A percentile compares a stretch with the other conserved stretches of the same genome.
These are phyloP conservation scores for Phytophthora idaei DNA, from an alignment of 352 stramenopile genomes.

Conservation along the genomic window DNA sequence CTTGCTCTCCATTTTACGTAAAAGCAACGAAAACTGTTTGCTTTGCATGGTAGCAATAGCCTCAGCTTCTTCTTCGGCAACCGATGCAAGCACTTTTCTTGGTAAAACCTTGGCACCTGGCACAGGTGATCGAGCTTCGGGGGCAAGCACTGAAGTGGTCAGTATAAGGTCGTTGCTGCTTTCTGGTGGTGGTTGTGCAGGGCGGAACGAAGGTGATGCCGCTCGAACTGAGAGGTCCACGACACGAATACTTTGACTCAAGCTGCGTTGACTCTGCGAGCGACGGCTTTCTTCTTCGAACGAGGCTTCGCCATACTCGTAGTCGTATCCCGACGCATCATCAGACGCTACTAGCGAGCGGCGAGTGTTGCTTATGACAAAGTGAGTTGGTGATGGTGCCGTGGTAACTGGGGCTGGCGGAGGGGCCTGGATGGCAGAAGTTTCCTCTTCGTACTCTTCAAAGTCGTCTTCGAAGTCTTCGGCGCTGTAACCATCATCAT, in stretches of 20 bases:
- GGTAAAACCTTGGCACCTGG: conserved; percentile 55
- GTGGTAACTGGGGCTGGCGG: conserved; percentile 6
- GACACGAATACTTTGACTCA: conserved; percentile 46
- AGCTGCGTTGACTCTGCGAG: conserved; percentile 41
- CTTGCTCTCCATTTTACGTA: conserved; percentile 81
- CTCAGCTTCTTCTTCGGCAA: conserved; percentile 37
- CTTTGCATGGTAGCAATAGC: conserved; percentile 31
- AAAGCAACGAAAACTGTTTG: conserved; percentile 67
- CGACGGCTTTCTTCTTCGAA: conserved; percentile 75
- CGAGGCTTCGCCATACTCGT: conserved; percentile 71
- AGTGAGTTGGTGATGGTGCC: conserved; percentile 17
- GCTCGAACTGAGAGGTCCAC: conserved; percentile 71
- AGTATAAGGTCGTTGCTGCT: conserved; percentile 19
- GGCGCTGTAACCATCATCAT: conserved; percentile 60
- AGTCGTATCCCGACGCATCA: conserved; percentile 42
- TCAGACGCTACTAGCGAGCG: conserved; percentile 17
- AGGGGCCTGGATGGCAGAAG: neutral
- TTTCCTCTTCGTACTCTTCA: conserved; percentile 29
- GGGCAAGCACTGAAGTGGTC: conserved; percentile 16
- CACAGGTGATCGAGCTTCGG: conserved; percentile 40
- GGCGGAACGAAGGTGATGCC: conserved; percentile 45
- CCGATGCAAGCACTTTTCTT: conserved; percentile 32
- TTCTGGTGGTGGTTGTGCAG: conserved; percentile 9
- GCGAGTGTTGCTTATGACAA: conserved; percentile 19
- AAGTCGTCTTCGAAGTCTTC: conserved; percentile 77